Evolutionary conservation across 208 protist genomes (phyloP).

Genomic region (Crithidia expoeki): DNA sequence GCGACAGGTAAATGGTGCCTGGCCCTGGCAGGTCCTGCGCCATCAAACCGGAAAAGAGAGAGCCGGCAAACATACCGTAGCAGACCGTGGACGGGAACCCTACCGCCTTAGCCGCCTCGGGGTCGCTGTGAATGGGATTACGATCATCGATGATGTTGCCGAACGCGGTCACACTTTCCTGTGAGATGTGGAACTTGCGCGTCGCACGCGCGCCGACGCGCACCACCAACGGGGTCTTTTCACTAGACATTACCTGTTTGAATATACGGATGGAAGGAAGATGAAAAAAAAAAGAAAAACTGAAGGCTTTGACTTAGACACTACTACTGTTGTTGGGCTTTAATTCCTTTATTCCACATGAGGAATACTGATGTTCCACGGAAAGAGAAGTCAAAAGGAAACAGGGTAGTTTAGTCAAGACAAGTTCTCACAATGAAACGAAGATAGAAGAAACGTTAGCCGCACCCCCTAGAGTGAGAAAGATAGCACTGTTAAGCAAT

Average conservation of each 20-base stretch:
- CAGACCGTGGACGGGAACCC: slow-evolving; percentile 78
- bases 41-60: slow-evolving; percentile 85
- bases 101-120: slow-evolving; percentile 62
- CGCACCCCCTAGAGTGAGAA: no score
- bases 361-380: no score
- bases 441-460: no score
- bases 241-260: slow-evolving; percentile 18
- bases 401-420: no score
- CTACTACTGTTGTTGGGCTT: not conserved
- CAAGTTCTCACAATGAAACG: no score
- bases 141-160: slow-evolving; percentile 74
- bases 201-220: slow-evolving; percentile 56
- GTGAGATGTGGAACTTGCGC: slow-evolving; percentile 47
- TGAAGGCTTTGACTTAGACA: not conserved
- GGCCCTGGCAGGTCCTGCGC: slow-evolving; percentile 79
- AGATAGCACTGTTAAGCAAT: no score
- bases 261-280: not conserved
- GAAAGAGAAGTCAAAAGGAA: no score
- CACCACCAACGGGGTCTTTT: slow-evolving; percentile 39
- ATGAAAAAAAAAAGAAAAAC: not conserved
- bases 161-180: slow-evolving; percentile 73
- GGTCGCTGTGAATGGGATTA: slow-evolving; percentile 84
- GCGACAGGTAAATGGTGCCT: slow-evolving; percentile 83
- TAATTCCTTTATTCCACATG: not conserved
- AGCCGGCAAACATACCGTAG: slow-evolving; percentile 81